These are phyloP conservation scores for Aspergillus caelatus DNA, from an alignment of 2,329 filamentous ascomycete species.

Conservation along the genomic window DNA sequence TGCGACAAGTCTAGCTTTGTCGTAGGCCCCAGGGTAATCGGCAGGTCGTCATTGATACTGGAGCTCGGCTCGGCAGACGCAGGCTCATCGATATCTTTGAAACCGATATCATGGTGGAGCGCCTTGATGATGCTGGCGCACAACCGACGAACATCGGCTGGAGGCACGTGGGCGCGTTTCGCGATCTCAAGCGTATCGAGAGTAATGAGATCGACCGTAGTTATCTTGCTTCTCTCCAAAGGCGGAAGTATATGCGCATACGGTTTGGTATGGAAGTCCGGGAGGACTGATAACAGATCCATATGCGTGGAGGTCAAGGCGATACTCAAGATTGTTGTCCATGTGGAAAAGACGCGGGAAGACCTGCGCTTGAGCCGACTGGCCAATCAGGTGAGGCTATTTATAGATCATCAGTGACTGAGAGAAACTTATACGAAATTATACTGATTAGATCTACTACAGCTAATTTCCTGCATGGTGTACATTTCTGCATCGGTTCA, in stretches of 20 bases:
- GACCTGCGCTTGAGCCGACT: neutral
- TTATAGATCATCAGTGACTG: neutral
- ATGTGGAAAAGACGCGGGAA: neutral
- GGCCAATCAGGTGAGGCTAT: neutral
- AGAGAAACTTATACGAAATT: neutral
- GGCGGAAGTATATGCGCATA: conserved; percentile 76
- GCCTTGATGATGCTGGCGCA: conserved; percentile 67
- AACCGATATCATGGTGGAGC: conserved; percentile 65
- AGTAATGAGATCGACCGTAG: conserved; percentile 81
- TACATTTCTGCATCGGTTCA: too few relatives aligned
- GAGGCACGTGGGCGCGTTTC: conserved; percentile 79
- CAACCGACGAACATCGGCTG: conserved; percentile 77
- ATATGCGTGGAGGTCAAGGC: conserved; percentile 26
- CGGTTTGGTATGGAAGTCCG: conserved; percentile 71
- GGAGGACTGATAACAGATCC: conserved; percentile 81
- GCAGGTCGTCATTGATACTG: conserved; percentile 25
- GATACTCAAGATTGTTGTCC: neutral
- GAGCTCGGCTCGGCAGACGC: conserved; percentile 23
- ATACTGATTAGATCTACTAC: neutral
- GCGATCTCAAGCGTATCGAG: conserved; percentile 81
- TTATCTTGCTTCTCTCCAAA: conserved; percentile 76
- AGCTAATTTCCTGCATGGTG: neutral
- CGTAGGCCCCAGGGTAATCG: conserved; percentile 22
- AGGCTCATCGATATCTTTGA: conserved; percentile 27
- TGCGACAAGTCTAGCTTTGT: conserved; percentile 37